Conservation (phyloP, 1,139 yeast species). For the Tardiomyces blankii region DNA sequence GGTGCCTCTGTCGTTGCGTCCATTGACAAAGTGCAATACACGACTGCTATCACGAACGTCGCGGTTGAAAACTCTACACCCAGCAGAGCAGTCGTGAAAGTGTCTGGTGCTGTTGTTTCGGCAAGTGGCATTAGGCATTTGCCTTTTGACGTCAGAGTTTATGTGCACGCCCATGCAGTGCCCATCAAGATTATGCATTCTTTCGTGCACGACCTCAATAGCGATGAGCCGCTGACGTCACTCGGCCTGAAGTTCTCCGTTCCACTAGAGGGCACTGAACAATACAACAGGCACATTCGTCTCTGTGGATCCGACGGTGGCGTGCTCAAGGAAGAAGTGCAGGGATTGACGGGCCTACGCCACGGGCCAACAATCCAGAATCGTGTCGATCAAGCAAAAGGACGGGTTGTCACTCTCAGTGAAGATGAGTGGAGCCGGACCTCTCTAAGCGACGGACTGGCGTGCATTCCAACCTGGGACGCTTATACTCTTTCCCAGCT, state of each 20-base stretch:
- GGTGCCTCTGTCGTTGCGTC: not conserved
- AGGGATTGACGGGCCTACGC: constrained; percentile 4
- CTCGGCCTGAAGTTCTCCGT: constrained; percentile 6
- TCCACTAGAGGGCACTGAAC: constrained; percentile 3
- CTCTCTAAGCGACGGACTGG: not conserved
- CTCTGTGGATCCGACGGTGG: constrained; percentile 3
- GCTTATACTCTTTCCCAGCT: constrained; percentile 2
- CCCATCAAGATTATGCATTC: constrained; percentile 3
- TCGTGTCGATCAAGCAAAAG: constrained; percentile 1
- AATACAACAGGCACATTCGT: constrained; percentile 3
- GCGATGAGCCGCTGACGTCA: constrained; percentile 4
- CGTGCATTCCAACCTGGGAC: constrained; percentile 4
- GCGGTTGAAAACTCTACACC: not conserved
- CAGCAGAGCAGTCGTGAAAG: not conserved
- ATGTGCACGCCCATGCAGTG: constrained; percentile 1
- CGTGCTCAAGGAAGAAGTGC: constrained; percentile 3
- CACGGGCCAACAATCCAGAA: constrained; percentile 1
- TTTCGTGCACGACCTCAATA: constrained; percentile 5
- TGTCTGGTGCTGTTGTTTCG: not conserved
- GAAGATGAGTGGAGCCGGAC: not conserved
- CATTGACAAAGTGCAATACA: not conserved
- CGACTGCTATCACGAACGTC: not conserved
- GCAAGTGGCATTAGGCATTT: not conserved
- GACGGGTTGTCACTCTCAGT: not conserved
- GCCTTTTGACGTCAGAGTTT: constrained; percentile 3